Evolutionary conservation across 163 green algal species (phyloP), one percentile per base, ranked within the genome.

Genomic region (Coccomyxa subellipsoidea): DNA sequence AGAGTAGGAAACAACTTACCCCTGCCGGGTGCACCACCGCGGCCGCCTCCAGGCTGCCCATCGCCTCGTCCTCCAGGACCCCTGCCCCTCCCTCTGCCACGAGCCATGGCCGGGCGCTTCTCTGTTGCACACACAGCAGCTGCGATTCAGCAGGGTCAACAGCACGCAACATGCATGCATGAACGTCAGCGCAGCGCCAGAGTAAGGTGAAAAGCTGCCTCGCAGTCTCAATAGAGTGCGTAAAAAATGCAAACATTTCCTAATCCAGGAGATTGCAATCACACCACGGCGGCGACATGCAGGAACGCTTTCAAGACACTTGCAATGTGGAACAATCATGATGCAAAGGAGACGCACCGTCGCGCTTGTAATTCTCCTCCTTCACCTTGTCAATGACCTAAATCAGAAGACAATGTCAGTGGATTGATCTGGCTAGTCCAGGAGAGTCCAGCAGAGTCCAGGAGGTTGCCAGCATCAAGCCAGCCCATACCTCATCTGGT

Each of bases 341-440:
- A 12, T 36, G 66, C 10, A n/a, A 27, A 73, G n/a, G 27, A 34
- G 27, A 73, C 66, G 39, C 73, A 94, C 91, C 89, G 38, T 94
- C 89, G 32, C 90, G 80, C 73, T 87, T 91, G 32, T 94, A 76
- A 54, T 89, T 91, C 70, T 96, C 91, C 80, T 98, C 94, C 80
- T 95, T 90, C 4, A 97, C 94, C 87, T 97, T 97, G 83, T 96
- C 94, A 40, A 98, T 90, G 9, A 96, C 92, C 92, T 94, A 87
- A 83, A 8, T 4, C 34, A 2, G 38, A 76, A 38, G 10, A 34
- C 70, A 18, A 82, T 27, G 8, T 73, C 31, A 76, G 5, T n/a
- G 8, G 21, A 27, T 32, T 6, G 38, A 59, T 82, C 54, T 66
- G 38, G 31, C 73, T 32, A 31, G 47, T 8, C 9, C 15, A 29